Percentiles rank a stretch among this genome's conserved stretches.
Conservation (phyloP, 495 filamentous ascomycete genomes). For the Daldinia loculata region DNA sequence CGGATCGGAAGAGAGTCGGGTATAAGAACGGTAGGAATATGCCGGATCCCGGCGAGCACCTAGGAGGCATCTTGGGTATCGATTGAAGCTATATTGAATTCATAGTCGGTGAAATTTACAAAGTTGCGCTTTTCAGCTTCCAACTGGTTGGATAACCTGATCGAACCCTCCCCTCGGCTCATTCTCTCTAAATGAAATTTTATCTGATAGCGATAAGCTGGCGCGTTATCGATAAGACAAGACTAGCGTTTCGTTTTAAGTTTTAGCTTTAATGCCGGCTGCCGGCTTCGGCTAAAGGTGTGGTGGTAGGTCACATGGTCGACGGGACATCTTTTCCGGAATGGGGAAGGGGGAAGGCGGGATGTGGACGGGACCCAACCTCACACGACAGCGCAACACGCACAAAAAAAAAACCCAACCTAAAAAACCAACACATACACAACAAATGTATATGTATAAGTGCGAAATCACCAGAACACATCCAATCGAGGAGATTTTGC, state of each 20-base stretch:
- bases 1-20: conserved; percentile 60
- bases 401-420: not conserved
- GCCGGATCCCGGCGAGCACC: conserved; percentile 53
- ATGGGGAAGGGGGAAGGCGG: conserved; percentile 22
- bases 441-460: not conserved
- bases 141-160: conserved; percentile 4
- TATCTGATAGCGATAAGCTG: conserved; percentile 23
- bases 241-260: conserved; percentile 10
- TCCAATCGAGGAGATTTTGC: conserved; percentile 27
- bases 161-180: not conserved
- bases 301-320: conserved; percentile 29
- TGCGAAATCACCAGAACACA: not conserved
- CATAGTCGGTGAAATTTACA: conserved; percentile 10
- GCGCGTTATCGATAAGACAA: conserved; percentile 37
- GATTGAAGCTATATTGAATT: conserved; percentile 15
- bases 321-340: conserved; percentile 42
- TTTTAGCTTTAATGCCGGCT: conserved; percentile 26
- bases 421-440: not conserved
- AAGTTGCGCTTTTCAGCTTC: conserved; percentile 2
- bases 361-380: conserved; percentile 21
- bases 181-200: not conserved
- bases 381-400: conserved; percentile 22
- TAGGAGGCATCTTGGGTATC: conserved; percentile 53
- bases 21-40: conserved; percentile 73
- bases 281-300: conserved; percentile 41